Base-by-base conservation (phyloP, 164 flowering plant genomes). In the Chloranthus sessilifolius region DNA sequence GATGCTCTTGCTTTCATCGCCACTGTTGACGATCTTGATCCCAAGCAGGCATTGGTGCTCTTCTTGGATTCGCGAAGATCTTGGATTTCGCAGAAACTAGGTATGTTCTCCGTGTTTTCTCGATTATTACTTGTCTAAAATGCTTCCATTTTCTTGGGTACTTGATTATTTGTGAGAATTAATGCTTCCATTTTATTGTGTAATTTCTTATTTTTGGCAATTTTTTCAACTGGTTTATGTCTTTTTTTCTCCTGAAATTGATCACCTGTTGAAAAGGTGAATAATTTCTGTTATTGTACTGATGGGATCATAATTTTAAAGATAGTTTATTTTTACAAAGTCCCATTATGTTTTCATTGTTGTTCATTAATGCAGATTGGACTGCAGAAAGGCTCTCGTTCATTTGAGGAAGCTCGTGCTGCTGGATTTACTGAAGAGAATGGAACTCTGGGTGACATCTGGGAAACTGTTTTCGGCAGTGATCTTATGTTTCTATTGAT, bases 361-460 rank as follows among this genome's bases (percentile, higher is more conserved):
- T n/a, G n/a, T n/a, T 19, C 16, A 9, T 11, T 20, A 20, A 17
- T 40, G 25, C 64, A 88, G 96, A 66, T 88, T 74, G 98, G 98
- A 15, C 71, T 88, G 52, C 71, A 96, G 64, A 86, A 81, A 67
- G 96, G 98, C 9, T 92, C 98, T 46, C 69, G 80, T 22, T 92
- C 98, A 8, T 83, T 86, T 74, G 83, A 72, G 50, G 96, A 88
- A 62, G 98, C 96, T 17, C 91, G 94, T 29, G 77, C 79, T 70
- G 85, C 87, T 74, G 98, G 98, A 6, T 92, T 92, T 66, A 66
- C 78, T 3, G 96, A 92, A 69, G 96, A 85, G 70, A 76, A 41
- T 75, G 95, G 96, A 24, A 88, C 95, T 56, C 64, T 91, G 21
- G 96, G 98, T 66, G 96, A 88, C 50, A 85, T 88, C 49, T 92